phyloP scores from a whole-genome alignment of 768 basidiomycete species.

The Cantharellus anzutake region DNA sequence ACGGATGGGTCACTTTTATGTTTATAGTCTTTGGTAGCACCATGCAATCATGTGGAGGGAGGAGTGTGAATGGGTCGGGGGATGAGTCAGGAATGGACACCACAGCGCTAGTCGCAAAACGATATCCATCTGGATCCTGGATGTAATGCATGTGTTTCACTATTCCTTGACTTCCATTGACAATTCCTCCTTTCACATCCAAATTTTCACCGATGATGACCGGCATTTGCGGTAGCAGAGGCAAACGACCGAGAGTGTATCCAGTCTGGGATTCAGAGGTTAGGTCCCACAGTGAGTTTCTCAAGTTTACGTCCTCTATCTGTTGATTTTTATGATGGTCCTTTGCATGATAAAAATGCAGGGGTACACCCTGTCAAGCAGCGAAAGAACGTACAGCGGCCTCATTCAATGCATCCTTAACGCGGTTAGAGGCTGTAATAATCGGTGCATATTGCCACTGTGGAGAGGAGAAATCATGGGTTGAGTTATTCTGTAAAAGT shows the following conservation, averaged over 20 bases:
- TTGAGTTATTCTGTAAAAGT: not conserved
- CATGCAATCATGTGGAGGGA: conserved; percentile 10
- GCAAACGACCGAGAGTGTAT: conserved; percentile 1
- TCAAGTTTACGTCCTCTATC: not conserved
- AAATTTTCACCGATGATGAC: conserved; percentile 17
- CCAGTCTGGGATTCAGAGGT: not conserved
- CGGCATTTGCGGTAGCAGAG: conserved; percentile 4
- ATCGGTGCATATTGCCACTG: not conserved
- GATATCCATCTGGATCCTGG: conserved; percentile 8
- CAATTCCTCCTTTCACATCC: conserved; percentile 20
- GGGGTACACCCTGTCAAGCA: not conserved
- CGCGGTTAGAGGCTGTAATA: not conserved
- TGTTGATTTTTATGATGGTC: not conserved
- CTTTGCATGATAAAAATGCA: conserved; percentile 2
- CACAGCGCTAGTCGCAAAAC: conserved; percentile 13
- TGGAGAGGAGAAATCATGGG: not conserved
- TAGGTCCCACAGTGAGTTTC: not conserved
- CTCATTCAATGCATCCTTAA: conserved; percentile 3
- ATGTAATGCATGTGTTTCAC: conserved; percentile 12
- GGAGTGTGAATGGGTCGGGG: conserved; percentile 7
- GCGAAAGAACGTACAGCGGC: not conserved
- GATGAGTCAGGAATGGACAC: conserved; percentile 10
- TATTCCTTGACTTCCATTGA: conserved; percentile 20
- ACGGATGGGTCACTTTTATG: conserved; percentile 13
- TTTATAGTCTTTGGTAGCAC: conserved; percentile 13